A percentile compares a stretch with the other conserved stretches of the same genome.
These are phyloP conservation scores for Sporothrix curviconia DNA, from an alignment of 2,329 filamentous ascomycete species.

Conservation along the genomic window DNA sequence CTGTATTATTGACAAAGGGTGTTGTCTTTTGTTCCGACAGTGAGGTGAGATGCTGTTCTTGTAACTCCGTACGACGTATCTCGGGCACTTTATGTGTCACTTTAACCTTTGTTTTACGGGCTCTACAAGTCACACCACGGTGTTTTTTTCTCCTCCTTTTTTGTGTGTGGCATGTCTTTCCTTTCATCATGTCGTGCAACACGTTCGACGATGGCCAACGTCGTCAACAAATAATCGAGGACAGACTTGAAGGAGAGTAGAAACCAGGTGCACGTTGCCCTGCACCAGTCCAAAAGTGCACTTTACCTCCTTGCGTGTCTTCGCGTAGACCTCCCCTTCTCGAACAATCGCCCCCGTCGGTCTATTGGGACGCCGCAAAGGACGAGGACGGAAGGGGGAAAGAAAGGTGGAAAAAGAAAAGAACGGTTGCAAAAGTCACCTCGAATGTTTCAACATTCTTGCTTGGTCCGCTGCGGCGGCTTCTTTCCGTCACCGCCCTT, in stretches of 20 bases:
- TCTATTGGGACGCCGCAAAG: no score
- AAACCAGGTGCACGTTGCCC: not conserved
- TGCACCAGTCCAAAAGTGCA: not conserved
- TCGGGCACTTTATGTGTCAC: not conserved
- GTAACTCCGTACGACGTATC: not conserved
- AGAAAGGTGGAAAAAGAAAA: no score
- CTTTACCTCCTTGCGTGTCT: not conserved
- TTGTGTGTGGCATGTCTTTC: not conserved
- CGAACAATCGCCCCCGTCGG: no score
- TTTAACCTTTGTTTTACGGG: not conserved
- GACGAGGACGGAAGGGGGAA: no score
- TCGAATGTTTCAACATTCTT: no score
- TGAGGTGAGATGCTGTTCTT: not conserved
- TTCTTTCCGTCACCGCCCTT: not conserved
- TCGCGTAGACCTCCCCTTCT: not conserved
- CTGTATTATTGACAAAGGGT: not conserved
- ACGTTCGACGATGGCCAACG: not conserved
- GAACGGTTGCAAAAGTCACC: no score
- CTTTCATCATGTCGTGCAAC: not conserved
- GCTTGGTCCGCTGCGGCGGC: not conserved
- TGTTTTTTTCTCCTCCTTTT: not conserved
- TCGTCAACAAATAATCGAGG: not conserved
- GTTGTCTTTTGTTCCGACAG: not conserved
- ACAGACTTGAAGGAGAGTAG: not conserved
- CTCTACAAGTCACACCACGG: no score